A percentile compares a stretch with the other conserved stretches of the same genome.
Evolutionary conservation across 139 green algal species (phyloP).

Genomic region (Zygnema circumcarinatum): DNA sequence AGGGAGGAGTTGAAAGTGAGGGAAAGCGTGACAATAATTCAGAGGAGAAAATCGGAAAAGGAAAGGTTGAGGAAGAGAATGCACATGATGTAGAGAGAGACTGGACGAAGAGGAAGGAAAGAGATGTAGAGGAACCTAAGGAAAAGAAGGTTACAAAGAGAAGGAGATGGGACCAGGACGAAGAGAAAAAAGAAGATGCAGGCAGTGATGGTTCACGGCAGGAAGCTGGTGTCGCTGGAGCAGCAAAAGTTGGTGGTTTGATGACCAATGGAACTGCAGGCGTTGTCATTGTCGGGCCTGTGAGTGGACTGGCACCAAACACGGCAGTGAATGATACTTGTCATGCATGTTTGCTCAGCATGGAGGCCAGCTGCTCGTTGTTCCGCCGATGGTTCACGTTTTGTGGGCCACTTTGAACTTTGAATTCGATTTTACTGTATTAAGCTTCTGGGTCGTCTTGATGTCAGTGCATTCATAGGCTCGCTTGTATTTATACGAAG

Average conservation of each 20-base stretch:
- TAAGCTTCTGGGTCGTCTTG: slow-evolving; percentile 1
- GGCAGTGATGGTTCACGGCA: no score
- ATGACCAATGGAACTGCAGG: no score
- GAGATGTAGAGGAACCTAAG: not conserved
- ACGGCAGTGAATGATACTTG: not conserved
- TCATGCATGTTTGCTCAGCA: not conserved
- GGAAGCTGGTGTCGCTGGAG: no score
- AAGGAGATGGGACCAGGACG: not conserved
- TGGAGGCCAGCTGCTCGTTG: not conserved
- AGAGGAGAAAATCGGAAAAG: not conserved
- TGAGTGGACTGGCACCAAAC: not conserved
- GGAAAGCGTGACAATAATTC: not conserved
- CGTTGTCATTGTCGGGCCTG: no score
- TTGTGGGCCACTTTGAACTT: not conserved
- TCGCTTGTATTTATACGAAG: no score
- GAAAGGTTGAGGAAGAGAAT: not conserved
- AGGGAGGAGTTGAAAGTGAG: not conserved
- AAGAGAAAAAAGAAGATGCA: not conserved
- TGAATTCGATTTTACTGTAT: not conserved
- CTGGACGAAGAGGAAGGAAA: not conserved
- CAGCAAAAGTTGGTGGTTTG: no score
- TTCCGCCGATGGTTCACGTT: not conserved
- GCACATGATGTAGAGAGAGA: not conserved
- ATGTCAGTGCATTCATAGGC: no score
- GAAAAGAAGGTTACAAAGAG: not conserved